phyloP scores from a whole-genome alignment of 106 monocot species.

The Cymbidium sinense region DNA sequence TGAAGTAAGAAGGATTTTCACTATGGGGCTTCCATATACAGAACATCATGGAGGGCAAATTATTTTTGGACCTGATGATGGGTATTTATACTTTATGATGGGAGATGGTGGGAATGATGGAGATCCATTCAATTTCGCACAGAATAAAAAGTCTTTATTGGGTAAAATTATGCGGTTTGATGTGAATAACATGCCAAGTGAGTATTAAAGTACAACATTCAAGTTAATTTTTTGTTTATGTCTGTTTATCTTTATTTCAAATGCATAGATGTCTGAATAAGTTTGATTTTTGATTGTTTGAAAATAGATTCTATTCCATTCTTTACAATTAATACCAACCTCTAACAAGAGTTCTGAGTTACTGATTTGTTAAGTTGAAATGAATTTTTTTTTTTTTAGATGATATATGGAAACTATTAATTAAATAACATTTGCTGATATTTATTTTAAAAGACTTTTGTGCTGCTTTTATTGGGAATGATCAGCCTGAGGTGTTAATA shows the following conservation, averaged over 20 bases:
- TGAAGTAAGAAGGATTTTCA: conserved; percentile 84
- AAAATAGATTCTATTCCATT: neutral
- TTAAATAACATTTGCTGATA: no score
- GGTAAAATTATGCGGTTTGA: conserved; percentile 90
- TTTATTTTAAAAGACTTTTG: no score
- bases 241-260: neutral
- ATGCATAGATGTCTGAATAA: neutral
- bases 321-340: no score
- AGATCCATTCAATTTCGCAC: conserved; percentile 76
- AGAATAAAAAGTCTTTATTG: conserved; percentile 79
- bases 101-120: conserved; percentile 70
- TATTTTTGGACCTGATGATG: conserved; percentile 82
- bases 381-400: no score
- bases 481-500: neutral
- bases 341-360: no score
- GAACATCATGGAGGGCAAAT: conserved; percentile 83
- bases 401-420: no score
- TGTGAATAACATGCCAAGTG: conserved; percentile 65
- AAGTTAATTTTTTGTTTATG: neutral
- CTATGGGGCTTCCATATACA: conserved; percentile 75
- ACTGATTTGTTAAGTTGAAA: no score
- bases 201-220: conserved; percentile 11
- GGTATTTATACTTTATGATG: conserved; percentile 93
- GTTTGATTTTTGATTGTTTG: neutral
- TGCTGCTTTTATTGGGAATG: neutral